Evolutionary conservation across 192 early-diverging fungal genomes (phyloP), one percentile per base, ranked within the genome.

Genomic region (Umbelopsis ramanniana): DNA sequence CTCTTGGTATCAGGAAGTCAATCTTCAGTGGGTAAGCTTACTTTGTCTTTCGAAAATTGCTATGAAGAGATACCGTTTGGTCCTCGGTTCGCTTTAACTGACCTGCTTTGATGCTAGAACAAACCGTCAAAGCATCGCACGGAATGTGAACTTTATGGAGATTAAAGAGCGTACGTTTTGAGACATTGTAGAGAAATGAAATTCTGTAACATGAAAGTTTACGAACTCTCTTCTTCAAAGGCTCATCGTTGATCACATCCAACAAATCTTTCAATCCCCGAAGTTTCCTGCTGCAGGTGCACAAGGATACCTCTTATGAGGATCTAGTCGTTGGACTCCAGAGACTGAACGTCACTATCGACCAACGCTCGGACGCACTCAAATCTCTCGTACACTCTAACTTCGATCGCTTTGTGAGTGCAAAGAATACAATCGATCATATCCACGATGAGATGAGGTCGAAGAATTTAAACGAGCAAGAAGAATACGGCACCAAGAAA

Each of bases 321-420:
- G 95, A 97, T 22, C 82, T 99, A 45, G 88, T 91, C 43, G 72
- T 77, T 22, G 97, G 96, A 4, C 87, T 90, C n/a, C 78, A 91
- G 37, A 80, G 81, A 7, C 80, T 99, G 35, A 84, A 91, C 55
- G 79, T 78, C 67, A 86, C 90, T 6, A 92, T 96, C 35, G 89
- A 91, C 52, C 89, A 95, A 70, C 88, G 93, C n/a, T 86, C 89
- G 0, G 95, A 96, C 52, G 93, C 91, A 1, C 84, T 96, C 21
- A 96, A 95, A 72, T 89, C 88, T 37, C 77, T 97, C 24, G 97
- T 99, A 50, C 94, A 97, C 77, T 93, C 92, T 70, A 94, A 99
- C 77, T 99, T 99, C 86, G 95, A 97, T 76, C 90, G 95, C 46
- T 99, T 99, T 79, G 96, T 99, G 11, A 92, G 87, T 47, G 96